Conservation (phyloP, 768 basidiomycete genomes). For the Russula lepida region DNA sequence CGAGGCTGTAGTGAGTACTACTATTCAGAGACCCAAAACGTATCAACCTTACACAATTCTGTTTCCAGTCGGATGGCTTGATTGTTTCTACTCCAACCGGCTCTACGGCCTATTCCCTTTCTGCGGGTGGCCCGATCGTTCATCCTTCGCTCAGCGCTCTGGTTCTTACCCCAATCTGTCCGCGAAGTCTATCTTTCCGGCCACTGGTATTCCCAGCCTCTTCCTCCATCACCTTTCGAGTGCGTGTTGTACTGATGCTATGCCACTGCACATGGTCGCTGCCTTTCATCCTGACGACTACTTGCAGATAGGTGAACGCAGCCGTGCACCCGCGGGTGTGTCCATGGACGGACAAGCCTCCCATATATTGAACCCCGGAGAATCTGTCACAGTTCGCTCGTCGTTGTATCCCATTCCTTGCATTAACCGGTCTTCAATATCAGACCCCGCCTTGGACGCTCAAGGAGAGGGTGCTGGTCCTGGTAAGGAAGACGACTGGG, state of each 20-base stretch:
- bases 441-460: slow-evolving; percentile 37
- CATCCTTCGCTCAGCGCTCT: slow-evolving; percentile 87
- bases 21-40: slow-evolving; percentile 3
- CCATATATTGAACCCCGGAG: slow-evolving; percentile 72
- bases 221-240: slow-evolving; percentile 64
- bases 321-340: slow-evolving; percentile 79
- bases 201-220: slow-evolving; percentile 86
- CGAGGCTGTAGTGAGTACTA: slow-evolving; percentile 75
- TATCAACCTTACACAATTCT: slow-evolving; percentile 14
- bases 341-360: slow-evolving; percentile 92
- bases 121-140: slow-evolving; percentile 92
- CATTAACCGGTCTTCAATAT: slow-evolving; percentile 77
- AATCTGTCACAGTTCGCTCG: slow-evolving; percentile 76
- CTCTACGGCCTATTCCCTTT: slow-evolving; percentile 92
- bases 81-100: slow-evolving; percentile 95
- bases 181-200: slow-evolving; percentile 84
- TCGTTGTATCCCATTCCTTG: slow-evolving; percentile 90
- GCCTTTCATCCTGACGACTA: background rate
- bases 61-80: slow-evolving; percentile 74
- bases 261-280: background rate
- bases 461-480: slow-evolving; percentile 58
- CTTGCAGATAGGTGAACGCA: slow-evolving; percentile 70
- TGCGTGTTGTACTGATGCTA: slow-evolving; percentile 30
- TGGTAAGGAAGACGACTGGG: slow-evolving; percentile 89
- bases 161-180: slow-evolving; percentile 93